A percentile compares a stretch with the other conserved stretches of the same genome.
Evolutionary conservation across 495 filamentous ascomycete genomes (phyloP).

Genomic region (Penicillium paradoxum): DNA sequence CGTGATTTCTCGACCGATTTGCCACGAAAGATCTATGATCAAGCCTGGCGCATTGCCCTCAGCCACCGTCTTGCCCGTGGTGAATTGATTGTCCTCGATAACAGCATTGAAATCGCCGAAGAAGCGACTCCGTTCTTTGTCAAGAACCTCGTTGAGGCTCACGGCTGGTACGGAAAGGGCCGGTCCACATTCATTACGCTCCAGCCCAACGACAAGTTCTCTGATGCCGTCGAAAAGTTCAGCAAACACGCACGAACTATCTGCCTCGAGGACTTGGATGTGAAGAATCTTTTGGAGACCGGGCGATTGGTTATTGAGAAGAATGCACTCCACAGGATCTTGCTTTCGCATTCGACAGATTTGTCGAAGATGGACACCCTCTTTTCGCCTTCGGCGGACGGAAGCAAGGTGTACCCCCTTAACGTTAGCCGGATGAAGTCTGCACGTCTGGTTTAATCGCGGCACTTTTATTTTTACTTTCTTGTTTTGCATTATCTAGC

Average conservation of each 20-base stretch:
- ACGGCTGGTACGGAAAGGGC: slow-evolving; percentile 70
- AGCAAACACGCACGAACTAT: slow-evolving; percentile 64
- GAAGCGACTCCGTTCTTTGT: slow-evolving; percentile 53
- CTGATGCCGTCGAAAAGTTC: slow-evolving; percentile 48
- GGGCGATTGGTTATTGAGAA: slow-evolving; percentile 84
- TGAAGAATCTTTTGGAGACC: slow-evolving; percentile 85
- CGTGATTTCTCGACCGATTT: slow-evolving; percentile 82
- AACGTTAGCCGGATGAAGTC: not conserved
- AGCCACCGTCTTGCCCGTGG: slow-evolving; percentile 84
- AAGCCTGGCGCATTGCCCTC: slow-evolving; percentile 92
- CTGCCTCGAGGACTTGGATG: slow-evolving; percentile 72
- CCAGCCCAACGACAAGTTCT: slow-evolving; percentile 35
- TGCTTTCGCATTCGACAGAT: slow-evolving; percentile 73
- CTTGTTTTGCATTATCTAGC: slow-evolving; percentile 23
- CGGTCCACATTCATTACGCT: slow-evolving; percentile 74
- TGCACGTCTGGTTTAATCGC: slow-evolving; percentile 2
- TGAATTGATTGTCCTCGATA: slow-evolving; percentile 78
- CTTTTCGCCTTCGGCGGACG: slow-evolving; percentile 1
- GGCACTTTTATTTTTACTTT: slow-evolving; percentile 7
- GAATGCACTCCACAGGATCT: slow-evolving; percentile 67
- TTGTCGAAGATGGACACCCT: slow-evolving; percentile 29
- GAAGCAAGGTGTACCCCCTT: not conserved
- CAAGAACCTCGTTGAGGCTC: slow-evolving; percentile 57
- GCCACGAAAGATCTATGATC: slow-evolving; percentile 86
- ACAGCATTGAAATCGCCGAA: slow-evolving; percentile 57